These are phyloP conservation scores for Moesziomyces parantarcticus DNA, from an alignment of 1,284 basidiomycete species.

Conservation along the genomic window DNA sequence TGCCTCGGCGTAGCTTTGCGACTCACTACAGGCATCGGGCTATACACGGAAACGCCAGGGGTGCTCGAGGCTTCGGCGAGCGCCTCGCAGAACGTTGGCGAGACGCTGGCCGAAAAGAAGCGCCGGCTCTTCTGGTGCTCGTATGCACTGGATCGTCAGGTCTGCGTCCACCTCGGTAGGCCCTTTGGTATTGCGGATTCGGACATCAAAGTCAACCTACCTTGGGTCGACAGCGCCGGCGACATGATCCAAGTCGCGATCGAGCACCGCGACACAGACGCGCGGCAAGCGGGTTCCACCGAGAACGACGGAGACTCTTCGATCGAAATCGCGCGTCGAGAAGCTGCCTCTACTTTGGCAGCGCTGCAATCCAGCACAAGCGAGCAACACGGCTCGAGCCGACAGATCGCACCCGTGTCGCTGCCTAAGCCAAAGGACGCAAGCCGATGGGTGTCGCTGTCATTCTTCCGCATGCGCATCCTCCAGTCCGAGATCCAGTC, in stretches of 20 bases:
- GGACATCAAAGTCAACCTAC: conserved; percentile 45
- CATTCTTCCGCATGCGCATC: conserved; percentile 52
- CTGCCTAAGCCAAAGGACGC: conserved; percentile 39
- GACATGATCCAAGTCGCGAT: conserved; percentile 35
- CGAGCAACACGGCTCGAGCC: conserved; percentile 9
- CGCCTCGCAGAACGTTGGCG: conserved; percentile 19
- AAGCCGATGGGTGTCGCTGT: conserved; percentile 47
- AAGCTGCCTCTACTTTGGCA: conserved; percentile 45
- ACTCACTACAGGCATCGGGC: conserved; percentile 46
- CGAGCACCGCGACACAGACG: conserved; percentile 3
- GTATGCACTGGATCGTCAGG: conserved; percentile 45
- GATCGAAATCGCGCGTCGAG: conserved; percentile 38
- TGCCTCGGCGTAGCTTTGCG: conserved; percentile 45
- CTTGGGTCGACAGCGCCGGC: conserved; percentile 34
- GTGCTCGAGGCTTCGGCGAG: conserved; percentile 24
- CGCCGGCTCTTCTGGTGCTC: conserved; percentile 51
- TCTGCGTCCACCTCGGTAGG: conserved; percentile 47
- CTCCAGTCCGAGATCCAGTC: conserved; percentile 50
- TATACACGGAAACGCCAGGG: conserved; percentile 38
- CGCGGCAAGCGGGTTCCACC: conserved; percentile 5
- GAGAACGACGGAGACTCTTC: conserved; percentile 33
- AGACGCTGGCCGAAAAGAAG: conserved; percentile 39
- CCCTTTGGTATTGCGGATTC: conserved; percentile 51
- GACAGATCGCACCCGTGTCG: conserved; percentile 6
- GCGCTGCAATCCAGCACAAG: conserved; percentile 29